Percentiles rank a stretch among this genome's conserved stretches.
Conservation (phyloP, 805 yeast species). For the Diddensiella caesifluorescens region DNA sequence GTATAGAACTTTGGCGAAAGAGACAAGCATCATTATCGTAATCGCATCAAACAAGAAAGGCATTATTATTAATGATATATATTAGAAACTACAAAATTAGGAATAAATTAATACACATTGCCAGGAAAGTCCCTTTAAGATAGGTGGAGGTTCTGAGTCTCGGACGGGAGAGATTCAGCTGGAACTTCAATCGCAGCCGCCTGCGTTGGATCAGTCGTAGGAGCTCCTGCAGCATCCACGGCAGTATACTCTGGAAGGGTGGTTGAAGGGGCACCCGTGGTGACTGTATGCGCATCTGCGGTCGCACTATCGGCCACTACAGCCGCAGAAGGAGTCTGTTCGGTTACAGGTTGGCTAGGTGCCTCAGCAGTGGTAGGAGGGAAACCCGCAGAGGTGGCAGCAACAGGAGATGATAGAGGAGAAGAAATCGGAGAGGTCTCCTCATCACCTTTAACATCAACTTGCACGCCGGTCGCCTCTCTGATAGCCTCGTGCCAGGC, state of each 20-base stretch:
- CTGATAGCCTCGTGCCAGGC: conserved; percentile 42
- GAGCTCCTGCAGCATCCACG: conserved; percentile 3
- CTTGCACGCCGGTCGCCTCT: conserved; percentile 19
- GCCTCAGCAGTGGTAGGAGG: conserved; percentile 5
- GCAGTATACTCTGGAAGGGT: neutral
- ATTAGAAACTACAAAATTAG: neutral
- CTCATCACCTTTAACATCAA: conserved; percentile 14
- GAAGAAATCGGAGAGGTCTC: conserved; percentile 11
- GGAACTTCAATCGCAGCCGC: conserved; percentile 12
- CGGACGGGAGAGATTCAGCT: conserved; percentile 2
- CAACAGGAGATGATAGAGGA: conserved; percentile 4
- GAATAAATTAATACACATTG: neutral
- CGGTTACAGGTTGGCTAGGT: too few species aligned
- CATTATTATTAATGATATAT: neutral
- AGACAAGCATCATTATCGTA: conserved; percentile 4
- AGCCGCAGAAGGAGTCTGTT: conserved; percentile 3
- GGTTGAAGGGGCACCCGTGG: conserved; percentile 9
- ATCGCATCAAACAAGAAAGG: conserved; percentile 6
- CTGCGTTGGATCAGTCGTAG: conserved; percentile 5
- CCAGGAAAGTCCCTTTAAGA: neutral
- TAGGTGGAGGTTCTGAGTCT: neutral
- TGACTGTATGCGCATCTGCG: neutral
- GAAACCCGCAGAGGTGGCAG: conserved; percentile 6
- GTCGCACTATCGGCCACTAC: neutral
- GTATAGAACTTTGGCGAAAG: conserved; percentile 18